phyloP scores from a whole-genome alignment of 148 eudicot genomes.

The Oxyria digyna region DNA sequence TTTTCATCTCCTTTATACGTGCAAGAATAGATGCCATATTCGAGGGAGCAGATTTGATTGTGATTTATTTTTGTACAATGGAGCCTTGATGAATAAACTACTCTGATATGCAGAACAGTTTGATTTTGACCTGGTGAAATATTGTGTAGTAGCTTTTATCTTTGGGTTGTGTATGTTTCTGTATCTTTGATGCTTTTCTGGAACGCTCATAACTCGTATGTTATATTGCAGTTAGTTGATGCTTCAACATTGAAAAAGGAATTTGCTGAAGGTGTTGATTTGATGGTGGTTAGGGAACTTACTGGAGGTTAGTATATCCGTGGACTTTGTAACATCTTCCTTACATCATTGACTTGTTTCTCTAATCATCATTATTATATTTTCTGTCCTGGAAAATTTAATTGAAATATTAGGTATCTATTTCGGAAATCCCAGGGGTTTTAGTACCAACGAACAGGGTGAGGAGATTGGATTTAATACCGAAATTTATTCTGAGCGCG shows the following conservation, averaged over 20 bases:
- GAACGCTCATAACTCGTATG: background rate
- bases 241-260: conserved; percentile 87
- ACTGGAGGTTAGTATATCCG: conserved; percentile 58
- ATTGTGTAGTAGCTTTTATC: background rate
- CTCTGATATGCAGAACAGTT: background rate
- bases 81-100: no score
- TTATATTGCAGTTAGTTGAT: conserved; percentile 53
- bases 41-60: background rate
- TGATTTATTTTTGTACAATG: background rate
- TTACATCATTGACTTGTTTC: background rate
- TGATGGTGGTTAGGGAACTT: conserved; percentile 95
- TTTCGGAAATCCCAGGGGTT: conserved; percentile 96
- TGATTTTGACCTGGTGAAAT: background rate
- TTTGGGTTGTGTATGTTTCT: background rate
- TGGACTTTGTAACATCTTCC: background rate
- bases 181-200: background rate
- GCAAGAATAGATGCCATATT: background rate
- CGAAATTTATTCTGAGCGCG: conserved; percentile 67
- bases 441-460: conserved; percentile 65
- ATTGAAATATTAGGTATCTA: conserved; percentile 53
- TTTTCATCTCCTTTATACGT: background rate
- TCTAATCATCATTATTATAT: background rate
- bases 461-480: conserved; percentile 78
- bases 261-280: conserved; percentile 94
- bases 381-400: background rate